These are phyloP conservation scores for Avicennia marina DNA, from an alignment of 257 asterid genomes.

Conservation along the genomic window DNA sequence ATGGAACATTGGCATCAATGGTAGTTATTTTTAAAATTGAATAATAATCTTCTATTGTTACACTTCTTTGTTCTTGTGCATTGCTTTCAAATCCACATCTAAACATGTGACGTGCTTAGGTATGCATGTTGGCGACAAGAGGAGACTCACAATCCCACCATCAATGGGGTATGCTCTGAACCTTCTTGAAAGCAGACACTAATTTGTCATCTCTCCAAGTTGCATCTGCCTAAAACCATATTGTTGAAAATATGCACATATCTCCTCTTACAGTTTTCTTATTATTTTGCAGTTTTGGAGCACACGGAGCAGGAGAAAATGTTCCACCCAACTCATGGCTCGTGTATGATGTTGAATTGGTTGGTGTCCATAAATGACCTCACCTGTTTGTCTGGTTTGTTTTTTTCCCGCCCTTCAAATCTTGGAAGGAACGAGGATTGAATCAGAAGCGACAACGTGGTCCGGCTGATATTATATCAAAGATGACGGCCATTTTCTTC, in stretches of 20 bases:
- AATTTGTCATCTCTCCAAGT: neutral
- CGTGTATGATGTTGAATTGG: conserved; percentile 68
- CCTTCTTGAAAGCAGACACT: neutral
- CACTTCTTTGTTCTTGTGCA: too few relatives aligned
- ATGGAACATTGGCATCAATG: conserved; percentile 70
- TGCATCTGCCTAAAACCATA: neutral
- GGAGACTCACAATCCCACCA: conserved; percentile 80
- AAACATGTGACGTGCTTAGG: conserved; percentile 35
- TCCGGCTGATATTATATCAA: too few relatives aligned
- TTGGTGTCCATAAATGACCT: conserved; percentile 31
- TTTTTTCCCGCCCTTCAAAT: neutral
- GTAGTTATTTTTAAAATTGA: conserved; percentile 35
- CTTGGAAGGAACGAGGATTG: conserved; percentile 18
- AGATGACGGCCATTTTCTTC: too few relatives aligned
- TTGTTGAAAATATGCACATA: too few relatives aligned
- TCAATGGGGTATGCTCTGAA: conserved; percentile 62
- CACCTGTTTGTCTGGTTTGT: conserved; percentile 7
- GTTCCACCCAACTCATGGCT: conserved; percentile 94
- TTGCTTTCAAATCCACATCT: neutral
- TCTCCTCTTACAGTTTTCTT: too few relatives aligned
- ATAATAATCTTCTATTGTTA: too few relatives aligned
- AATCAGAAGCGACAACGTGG: too few relatives aligned
- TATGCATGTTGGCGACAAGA: conserved; percentile 83
- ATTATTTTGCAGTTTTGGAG: conserved; percentile 55
- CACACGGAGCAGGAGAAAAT: conserved; percentile 38